These are phyloP conservation scores for Exophiala sp. DNA, from an alignment of 2,329 filamentous ascomycete genomes.

Conservation along the genomic window DNA sequence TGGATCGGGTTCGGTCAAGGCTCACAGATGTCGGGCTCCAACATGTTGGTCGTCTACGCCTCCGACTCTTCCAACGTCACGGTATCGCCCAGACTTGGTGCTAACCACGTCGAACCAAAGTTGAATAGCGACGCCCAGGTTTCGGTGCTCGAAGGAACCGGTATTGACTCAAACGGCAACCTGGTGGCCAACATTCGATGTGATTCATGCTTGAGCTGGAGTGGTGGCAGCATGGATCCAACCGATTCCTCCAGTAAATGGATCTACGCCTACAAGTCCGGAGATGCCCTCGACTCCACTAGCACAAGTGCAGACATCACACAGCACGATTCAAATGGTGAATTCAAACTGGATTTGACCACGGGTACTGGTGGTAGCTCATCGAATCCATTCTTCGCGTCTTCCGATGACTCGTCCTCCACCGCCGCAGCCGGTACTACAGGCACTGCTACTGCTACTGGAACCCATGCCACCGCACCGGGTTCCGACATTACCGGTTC, in stretches of 20 bases:
- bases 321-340: slow-evolving; percentile 44
- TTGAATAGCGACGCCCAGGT: slow-evolving; percentile 43
- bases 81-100: slow-evolving; percentile 50
- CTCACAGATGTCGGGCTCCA: slow-evolving; percentile 50
- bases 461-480: not conserved
- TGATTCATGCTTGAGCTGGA: slow-evolving; percentile 53
- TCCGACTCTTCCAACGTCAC: slow-evolving; percentile 55
- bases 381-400: slow-evolving; percentile 33
- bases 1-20: slow-evolving; percentile 59
- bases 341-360: slow-evolving; percentile 48
- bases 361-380: slow-evolving; percentile 49
- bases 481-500: not conserved
- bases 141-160: slow-evolving; percentile 52
- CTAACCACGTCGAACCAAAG: slow-evolving; percentile 43
- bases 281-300: slow-evolving; percentile 48
- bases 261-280: slow-evolving; percentile 50
- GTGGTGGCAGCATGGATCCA: slow-evolving; percentile 51
- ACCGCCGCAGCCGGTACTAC: slow-evolving; percentile 2
- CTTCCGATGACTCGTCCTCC: slow-evolving; percentile 6
- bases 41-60: slow-evolving; percentile 60
- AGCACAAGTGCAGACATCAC: slow-evolving; percentile 42
- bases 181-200: slow-evolving; percentile 58
- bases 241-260: slow-evolving; percentile 43
- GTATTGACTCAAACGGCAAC: slow-evolving; percentile 47
- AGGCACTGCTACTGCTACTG: not conserved